These are phyloP conservation scores for Vigna mungo DNA, from an alignment of 306 rosid species.

Conservation along the genomic window DNA sequence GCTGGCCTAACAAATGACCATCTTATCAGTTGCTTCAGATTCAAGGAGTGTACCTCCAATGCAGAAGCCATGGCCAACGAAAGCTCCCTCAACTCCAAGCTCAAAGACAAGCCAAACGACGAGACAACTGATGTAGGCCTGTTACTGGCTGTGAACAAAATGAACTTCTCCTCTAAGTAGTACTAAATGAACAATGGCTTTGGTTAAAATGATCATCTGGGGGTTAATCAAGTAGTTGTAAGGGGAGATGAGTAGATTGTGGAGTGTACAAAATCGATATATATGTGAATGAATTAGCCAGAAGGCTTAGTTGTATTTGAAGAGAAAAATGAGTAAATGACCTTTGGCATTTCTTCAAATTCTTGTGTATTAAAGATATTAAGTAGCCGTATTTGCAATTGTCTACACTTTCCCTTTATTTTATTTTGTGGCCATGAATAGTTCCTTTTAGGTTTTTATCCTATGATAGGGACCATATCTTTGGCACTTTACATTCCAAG, in stretches of 20 bases:
- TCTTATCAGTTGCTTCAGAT: constrained; percentile 78
- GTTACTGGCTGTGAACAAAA: constrained; percentile 51
- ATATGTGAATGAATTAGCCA: constrained; percentile 47
- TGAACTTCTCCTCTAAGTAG: constrained; percentile 50
- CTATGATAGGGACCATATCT: constrained; percentile 33
- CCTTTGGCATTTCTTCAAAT: constrained; percentile 47
- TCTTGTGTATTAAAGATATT: constrained; percentile 49
- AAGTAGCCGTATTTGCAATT: constrained; percentile 35
- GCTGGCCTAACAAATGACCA: constrained; percentile 82
- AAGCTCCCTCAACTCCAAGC: constrained; percentile 45
- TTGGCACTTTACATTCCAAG: constrained; percentile 6
- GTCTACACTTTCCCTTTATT: constrained; percentile 13
- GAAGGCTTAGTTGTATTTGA: constrained; percentile 45
- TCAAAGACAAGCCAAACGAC: constrained; percentile 46
- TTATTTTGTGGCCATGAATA: constrained; percentile 28
- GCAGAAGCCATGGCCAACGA: constrained; percentile 54
- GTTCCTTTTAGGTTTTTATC: constrained; percentile 1
- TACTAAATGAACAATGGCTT: neutral
- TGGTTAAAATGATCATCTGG: constrained; percentile 34
- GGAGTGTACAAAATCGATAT: constrained; percentile 61
- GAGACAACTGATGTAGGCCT: constrained; percentile 48
- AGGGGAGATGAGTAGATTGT: constrained; percentile 46
- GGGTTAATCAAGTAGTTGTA: constrained; percentile 23
- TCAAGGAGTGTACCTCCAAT: constrained; percentile 59
- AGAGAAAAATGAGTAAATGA: constrained; percentile 33